Base-by-base conservation (phyloP, 495 filamentous ascomycete genomes). In the Copromyces sp. region DNA sequence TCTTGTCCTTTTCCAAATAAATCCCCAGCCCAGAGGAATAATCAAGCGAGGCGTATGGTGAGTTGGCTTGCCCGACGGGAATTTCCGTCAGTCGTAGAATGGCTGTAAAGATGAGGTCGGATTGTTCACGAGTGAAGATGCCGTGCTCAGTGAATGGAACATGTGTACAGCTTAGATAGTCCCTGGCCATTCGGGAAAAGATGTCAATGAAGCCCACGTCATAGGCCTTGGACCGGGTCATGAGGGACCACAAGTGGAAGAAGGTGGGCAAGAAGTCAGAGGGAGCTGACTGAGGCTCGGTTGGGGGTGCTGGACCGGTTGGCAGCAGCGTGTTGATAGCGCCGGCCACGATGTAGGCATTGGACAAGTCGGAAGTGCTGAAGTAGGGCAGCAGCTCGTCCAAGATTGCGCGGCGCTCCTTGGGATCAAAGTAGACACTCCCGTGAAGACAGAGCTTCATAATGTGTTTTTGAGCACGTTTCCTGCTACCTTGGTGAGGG, bases 371-470 rank as follows among this genome's bases (percentile, higher is more conserved):
- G 0, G 95, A 97, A 20, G 94, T 96, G 73, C 91, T 97, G 83
- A 97, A 99, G 80, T 90, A 96, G n/a, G 95, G 96, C 32, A 98
- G 84, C 41, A 98, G 87, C 80, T 99, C 96, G 69, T 97, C 91
- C n/a, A 98, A 83, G 85, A 99, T 97, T 12, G 87, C 90, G 41
- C 91, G 89, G 38, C 95, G 86, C 76, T 96, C 94, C 77, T 86
- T 87, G 2, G 95, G 94, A 77, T 99, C 93, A 78, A 98, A 94
- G 80, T 97, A 99, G 32, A 92, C 84, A 78, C 97, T 93, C 59
- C 94, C 89, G 81, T 97, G 96, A 3, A 93, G 89, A 81, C 91
- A 94, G 44, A 99, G 86, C 83, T 94, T 98, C 32, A 91, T 89
- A 42, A 99, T 83, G 39, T 84, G 82, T 75, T 86, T 87, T 44